These are phyloP conservation scores for Umbelopsis sp. DNA, from an alignment of 192 early-diverging fungal species.

Conservation along the genomic window DNA sequence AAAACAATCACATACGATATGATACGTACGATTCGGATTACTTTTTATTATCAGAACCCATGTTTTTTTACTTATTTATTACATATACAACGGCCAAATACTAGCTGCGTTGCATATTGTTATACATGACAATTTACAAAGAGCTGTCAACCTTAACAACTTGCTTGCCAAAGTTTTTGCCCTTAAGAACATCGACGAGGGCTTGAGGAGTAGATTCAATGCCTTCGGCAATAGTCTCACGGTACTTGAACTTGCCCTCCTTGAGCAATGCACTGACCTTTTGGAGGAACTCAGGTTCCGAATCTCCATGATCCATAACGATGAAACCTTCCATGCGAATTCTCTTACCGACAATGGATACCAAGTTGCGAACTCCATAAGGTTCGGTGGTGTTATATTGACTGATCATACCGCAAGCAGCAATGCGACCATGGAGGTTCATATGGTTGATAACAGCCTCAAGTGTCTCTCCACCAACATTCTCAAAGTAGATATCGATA, in stretches of 20 bases:
- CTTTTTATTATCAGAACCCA: not conserved
- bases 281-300: constrained; percentile 53
- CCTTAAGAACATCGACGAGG: constrained; percentile 61
- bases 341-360: constrained; percentile 54
- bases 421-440: constrained; percentile 68
- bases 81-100: not conserved
- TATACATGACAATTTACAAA: constrained; percentile 40
- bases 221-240: constrained; percentile 58
- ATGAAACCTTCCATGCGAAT: constrained; percentile 70
- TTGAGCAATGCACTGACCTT: constrained; percentile 59
- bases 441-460: constrained; percentile 67
- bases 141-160: constrained; percentile 53
- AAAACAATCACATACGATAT: not conserved
- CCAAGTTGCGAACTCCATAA: constrained; percentile 59
- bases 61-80: not conserved
- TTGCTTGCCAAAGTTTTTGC: constrained; percentile 73
- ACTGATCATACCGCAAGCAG: constrained; percentile 77
- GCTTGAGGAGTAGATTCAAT: constrained; percentile 66
- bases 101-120: not conserved
- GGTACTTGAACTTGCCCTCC: constrained; percentile 65
- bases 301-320: constrained; percentile 48
- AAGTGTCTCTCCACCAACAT: constrained; percentile 81
- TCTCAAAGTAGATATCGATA: constrained; percentile 82
- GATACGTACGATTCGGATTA: no score
- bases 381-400: constrained; percentile 59